Base-by-base conservation (phyloP, 257 asterid genomes). In the Parsonsia alboflavescens region DNA sequence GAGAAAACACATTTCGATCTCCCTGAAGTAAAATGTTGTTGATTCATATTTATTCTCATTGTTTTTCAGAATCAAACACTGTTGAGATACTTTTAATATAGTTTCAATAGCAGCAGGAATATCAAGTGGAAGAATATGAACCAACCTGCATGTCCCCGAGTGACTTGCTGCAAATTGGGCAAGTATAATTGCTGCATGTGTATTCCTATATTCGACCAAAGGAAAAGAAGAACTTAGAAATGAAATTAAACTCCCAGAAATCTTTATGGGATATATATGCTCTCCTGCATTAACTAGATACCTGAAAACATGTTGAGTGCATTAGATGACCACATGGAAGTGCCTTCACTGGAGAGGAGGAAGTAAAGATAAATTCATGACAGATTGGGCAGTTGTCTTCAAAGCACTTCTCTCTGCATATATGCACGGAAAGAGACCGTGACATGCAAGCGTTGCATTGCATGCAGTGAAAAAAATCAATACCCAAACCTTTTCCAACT, bases 241-340 rank as follows among this genome's bases (percentile, higher is more conserved):
- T 73, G 70, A 33, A 53, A 54, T 67, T 52, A 59, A 72, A 42
- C 58, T 44, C 10, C 41, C 2, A 36, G 22, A 33, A 33, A 74
- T n/a, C 42, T 72, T 48, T 62, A 24, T 54, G 24, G 50, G 21
- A 2, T 4, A 16, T 50, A 15, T 16, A 15, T 50, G 33, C 36
- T 7, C 50, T 65, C 16, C 39, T 73, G 70, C 70, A 58, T 71
- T 68, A 78, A 39, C n/a, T 53, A 61, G 44, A 69, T 77, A 93
- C 98, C 95, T 88, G 87, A 85, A 89, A 93, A 84, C 97, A 93
- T 81, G 89, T 73, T 3, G 98, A 93, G 85, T 93, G 98, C 97
- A 93, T 93, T 70, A 82, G 76, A 85, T 93, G 98, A 67, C 97
- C 97, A 78, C 98, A 93, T 54, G 93, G 93, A 76, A 93, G 95